Evolutionary conservation across 1,284 basidiomycete species (phyloP), one percentile per base, ranked within the genome.

Genomic region (Bothia castanella): DNA sequence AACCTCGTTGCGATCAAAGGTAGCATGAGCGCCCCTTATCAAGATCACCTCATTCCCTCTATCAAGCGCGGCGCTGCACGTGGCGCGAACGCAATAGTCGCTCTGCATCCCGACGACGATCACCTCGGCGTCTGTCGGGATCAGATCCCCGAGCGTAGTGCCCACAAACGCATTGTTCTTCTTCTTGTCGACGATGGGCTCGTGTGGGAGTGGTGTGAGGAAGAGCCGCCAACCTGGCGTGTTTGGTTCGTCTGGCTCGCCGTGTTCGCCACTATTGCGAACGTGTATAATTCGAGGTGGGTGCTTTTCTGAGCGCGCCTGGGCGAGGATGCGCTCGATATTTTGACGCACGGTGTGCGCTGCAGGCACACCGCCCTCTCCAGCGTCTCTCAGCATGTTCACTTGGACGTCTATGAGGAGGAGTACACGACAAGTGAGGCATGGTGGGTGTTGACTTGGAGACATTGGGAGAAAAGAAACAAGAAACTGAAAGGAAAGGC

Each of bases 91-190:
- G 50, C 79, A 78, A 53, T 78, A 83, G 68, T 86, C 83, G 58
- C 78, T 83, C 65, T 82, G 78, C 61, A 83, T 74, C 6, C 84
- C 84, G n/a, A 78, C 77, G 45, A 86, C 74, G 52, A 86, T 73
- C 50, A 86, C 71, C 70, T 83, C 78, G 11, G 80, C 80, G 31
- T 78, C 73, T 5, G 59, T 50, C 0, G 75, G 70, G 39, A 87
- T 69, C 38, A 80, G 62, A 8, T 74, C 71, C 7, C 63, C 74
- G 12, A 87, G 71, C 11, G 49, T 54, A 30, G 83, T 85, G 27
- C 78, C 80, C 0, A 75, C 69, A 56, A 86, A 87, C 20, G 83
- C 83, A 60, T 85, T 86, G 69, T 82, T 84, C 69, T 84, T 85
- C 53, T 69, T 69, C 69, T 85, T 86, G 69, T 86, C 82, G 47